Evolutionary conservation across 805 yeast species (phyloP), one percentile per base, ranked within the genome.

Genomic region (Yarrowia bubula): DNA sequence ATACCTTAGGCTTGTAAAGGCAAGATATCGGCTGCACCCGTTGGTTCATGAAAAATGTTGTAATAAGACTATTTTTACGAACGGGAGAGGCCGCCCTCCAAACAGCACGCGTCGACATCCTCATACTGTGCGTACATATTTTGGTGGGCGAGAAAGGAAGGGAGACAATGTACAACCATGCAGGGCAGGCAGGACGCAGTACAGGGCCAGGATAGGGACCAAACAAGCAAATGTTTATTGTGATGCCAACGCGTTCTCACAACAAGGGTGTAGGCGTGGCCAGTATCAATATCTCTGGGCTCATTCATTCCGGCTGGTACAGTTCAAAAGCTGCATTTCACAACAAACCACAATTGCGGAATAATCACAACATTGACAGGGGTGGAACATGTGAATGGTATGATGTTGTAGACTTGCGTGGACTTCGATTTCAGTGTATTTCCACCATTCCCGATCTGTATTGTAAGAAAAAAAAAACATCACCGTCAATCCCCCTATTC

Each of bases 281-380:
- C 55, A 41, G 41, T 35, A 48, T 48, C 51, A 31, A 8, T 14
- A 9, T 9, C 14, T 33, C 53, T 47, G 39, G 41, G 31, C 39
- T 33, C 17, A 18, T 14, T 35, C 55, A 48, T 48, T 48, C 55
- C 55, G 17, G 17, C 33, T 11, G 32, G 53, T 47, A 46, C 39
- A 33, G 38, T 47, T 47, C 55, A 48, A 13, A 33, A 14, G 11
- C 33, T n/a, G 22, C 13, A 8, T 17, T n/a, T 17, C 44, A 17
- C 37, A 32, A 32, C 39, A 33, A 38, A 17, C 17, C 39, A 33
- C 10, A 46, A 31, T 11, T 10, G 28, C 1, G 38, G 11, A 43
- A 46, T 32, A 46, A 33, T 48, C 53, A 48, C 53, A 48, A 48
- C 53, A 48, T n/a, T 33, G 55, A 48, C 55, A 48, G 55, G 55